Evolutionary conservation across 371 early-diverging fungal genomes (phyloP).

Genomic region (Apophysomyces elegans): DNA sequence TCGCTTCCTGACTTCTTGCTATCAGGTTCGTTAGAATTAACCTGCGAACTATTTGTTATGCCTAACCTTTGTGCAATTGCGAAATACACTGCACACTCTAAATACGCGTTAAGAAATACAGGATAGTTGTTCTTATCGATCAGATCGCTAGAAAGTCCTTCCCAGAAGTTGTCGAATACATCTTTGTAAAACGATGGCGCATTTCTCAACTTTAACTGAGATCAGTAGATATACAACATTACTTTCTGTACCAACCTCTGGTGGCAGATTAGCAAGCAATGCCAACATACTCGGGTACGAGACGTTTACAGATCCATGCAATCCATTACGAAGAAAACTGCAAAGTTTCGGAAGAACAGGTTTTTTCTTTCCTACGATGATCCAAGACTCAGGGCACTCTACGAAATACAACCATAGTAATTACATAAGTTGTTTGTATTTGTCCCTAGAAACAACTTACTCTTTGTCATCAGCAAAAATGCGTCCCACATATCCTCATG

Average conservation of each 20-base stretch:
- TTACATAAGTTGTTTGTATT: background rate
- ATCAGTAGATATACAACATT: slow-evolving; percentile 22
- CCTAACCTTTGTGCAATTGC: slow-evolving; percentile 51
- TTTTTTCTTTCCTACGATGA: slow-evolving; percentile 63
- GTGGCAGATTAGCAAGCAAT: slow-evolving; percentile 62
- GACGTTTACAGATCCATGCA: slow-evolving; percentile 63
- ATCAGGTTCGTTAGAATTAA: background rate
- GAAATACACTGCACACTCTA: slow-evolving; percentile 63
- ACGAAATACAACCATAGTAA: slow-evolving; percentile 1
- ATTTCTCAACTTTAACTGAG: slow-evolving; percentile 28
- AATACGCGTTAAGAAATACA: slow-evolving; percentile 64
- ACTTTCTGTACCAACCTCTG: slow-evolving; percentile 35
- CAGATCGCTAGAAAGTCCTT: slow-evolving; percentile 52
- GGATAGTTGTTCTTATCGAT: slow-evolving; percentile 59
- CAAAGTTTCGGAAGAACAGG: slow-evolving; percentile 66
- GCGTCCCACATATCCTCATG: slow-evolving; percentile 71
- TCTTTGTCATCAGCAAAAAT: slow-evolving; percentile 62
- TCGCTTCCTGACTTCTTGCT: slow-evolving; percentile 23
- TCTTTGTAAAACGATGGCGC: slow-evolving; percentile 57
- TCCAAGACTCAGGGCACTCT: slow-evolving; percentile 73
- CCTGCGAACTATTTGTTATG: no score
- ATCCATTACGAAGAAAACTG: slow-evolving; percentile 66
- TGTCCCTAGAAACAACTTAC: slow-evolving; percentile 38
- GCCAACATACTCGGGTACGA: slow-evolving; percentile 78
- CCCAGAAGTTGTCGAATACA: slow-evolving; percentile 74